These are phyloP conservation scores for Aspergillus steynii DNA, from an alignment of 495 filamentous ascomycete genomes.

Conservation along the genomic window DNA sequence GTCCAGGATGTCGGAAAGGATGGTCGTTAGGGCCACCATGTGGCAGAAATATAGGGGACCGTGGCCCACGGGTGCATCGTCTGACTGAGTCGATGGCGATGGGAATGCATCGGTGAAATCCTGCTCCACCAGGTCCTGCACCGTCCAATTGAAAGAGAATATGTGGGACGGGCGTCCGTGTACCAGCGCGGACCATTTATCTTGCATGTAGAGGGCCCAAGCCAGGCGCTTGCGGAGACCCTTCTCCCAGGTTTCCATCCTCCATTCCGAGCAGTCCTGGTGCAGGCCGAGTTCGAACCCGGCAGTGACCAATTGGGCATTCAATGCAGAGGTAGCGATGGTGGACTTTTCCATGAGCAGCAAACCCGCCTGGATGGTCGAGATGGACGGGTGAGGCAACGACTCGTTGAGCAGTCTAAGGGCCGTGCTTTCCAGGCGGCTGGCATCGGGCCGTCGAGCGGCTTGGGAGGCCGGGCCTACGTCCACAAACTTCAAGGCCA, in stretches of 20 bases:
- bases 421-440: slow-evolving; percentile 75
- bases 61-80: slow-evolving; percentile 40
- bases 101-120: slow-evolving; percentile 48
- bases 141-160: slow-evolving; percentile 56
- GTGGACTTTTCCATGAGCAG: slow-evolving; percentile 86
- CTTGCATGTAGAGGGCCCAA: slow-evolving; percentile 61
- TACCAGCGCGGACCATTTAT: slow-evolving; percentile 59
- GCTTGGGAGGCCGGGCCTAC: slow-evolving; percentile 65
- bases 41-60: slow-evolving; percentile 57
- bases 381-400: slow-evolving; percentile 83
- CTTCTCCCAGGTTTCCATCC: slow-evolving; percentile 53
- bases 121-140: slow-evolving; percentile 53
- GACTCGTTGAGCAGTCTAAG: slow-evolving; percentile 71
- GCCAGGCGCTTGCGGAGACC: slow-evolving; percentile 58
- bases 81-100: slow-evolving; percentile 34
- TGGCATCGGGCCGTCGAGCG: slow-evolving; percentile 69
- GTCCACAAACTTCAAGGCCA: slow-evolving; percentile 89
- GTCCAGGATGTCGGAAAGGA: slow-evolving; percentile 60
- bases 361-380: slow-evolving; percentile 88
- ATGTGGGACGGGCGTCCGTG: slow-evolving; percentile 59
- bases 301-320: slow-evolving; percentile 68
- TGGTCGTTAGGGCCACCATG: slow-evolving; percentile 58
- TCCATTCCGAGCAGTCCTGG: slow-evolving; percentile 57
- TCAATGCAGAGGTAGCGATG: slow-evolving; percentile 81
- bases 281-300: slow-evolving; percentile 58